These are phyloP conservation scores for Lentinus brumalis DNA, from an alignment of 768 basidiomycete genomes.

Conservation along the genomic window DNA sequence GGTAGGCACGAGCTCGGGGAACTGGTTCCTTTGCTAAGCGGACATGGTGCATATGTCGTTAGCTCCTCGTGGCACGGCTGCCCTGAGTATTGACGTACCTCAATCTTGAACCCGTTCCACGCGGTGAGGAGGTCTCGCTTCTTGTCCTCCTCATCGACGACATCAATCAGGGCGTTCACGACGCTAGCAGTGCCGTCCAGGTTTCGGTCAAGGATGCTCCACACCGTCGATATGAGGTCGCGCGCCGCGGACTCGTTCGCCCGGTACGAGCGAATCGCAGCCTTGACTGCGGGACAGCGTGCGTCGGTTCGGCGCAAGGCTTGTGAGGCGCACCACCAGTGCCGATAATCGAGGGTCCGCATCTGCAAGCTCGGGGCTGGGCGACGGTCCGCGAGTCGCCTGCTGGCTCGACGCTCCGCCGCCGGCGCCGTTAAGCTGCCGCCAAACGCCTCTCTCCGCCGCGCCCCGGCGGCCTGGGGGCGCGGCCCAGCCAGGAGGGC, in stretches of 20 bases:
- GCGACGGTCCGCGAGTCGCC: constrained; percentile 33
- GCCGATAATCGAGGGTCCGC: constrained; percentile 54
- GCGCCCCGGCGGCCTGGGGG: constrained; percentile 32
- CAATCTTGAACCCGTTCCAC: constrained; percentile 83
- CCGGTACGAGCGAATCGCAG: constrained; percentile 79
- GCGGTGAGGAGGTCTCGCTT: constrained; percentile 70
- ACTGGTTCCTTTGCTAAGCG: constrained; percentile 76
- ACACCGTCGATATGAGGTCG: constrained; percentile 88
- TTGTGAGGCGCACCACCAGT: constrained; percentile 64
- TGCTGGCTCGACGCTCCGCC: constrained; percentile 25
- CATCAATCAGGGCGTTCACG: constrained; percentile 71
- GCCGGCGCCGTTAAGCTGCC: constrained; percentile 54
- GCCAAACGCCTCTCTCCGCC: constrained; percentile 66
- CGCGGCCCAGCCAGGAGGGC: constrained; percentile 27
- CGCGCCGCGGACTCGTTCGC: constrained; percentile 75
- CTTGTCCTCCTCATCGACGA: constrained; percentile 86
- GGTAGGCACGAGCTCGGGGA: constrained; percentile 72
- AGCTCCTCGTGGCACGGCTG: neutral
- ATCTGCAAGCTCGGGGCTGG: constrained; percentile 41
- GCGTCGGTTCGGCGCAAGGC: constrained; percentile 54
- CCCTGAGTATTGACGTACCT: constrained; percentile 48
- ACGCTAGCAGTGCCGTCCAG: constrained; percentile 77
- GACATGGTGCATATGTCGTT: neutral
- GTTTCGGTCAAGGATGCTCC: constrained; percentile 69
- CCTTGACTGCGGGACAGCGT: constrained; percentile 65